Conservation (phyloP, 1,284 basidiomycete genomes). For the Meira miltonrushii region DNA sequence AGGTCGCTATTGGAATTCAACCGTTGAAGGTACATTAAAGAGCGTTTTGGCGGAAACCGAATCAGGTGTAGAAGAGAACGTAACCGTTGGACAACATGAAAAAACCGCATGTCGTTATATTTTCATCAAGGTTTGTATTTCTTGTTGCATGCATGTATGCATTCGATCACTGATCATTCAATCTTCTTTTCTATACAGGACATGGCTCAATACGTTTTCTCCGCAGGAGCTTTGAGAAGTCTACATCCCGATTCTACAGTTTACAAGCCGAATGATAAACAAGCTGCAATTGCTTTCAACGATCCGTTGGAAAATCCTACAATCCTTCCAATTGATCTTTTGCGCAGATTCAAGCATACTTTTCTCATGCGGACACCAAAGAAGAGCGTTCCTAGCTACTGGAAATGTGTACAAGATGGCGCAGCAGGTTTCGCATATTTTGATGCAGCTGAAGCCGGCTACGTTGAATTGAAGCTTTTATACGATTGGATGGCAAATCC, state of each 20-base stretch:
- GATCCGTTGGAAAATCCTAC: conserved; percentile 47
- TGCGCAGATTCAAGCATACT: conserved; percentile 45
- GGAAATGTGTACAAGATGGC: conserved; percentile 44
- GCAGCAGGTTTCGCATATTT: conserved; percentile 47
- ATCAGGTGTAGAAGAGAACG: conserved; percentile 16
- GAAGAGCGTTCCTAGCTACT: conserved; percentile 45
- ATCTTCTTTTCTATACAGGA: conserved; percentile 18
- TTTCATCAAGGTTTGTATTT: conserved; percentile 32
- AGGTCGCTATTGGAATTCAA: conserved; percentile 27
- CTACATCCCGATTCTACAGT: conserved; percentile 39
- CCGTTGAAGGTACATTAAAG: conserved; percentile 28
- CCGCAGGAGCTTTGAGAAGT: conserved; percentile 24
- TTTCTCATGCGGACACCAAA: conserved; percentile 49
- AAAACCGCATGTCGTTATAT: conserved; percentile 30
- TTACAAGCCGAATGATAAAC: conserved; percentile 15
- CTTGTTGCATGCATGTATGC: background rate
- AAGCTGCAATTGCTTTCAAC: background rate
- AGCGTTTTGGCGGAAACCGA: conserved; percentile 16
- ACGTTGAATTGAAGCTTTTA: conserved; percentile 36
- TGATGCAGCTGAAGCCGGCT: conserved; percentile 34
- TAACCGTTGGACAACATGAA: conserved; percentile 22
- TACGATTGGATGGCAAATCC: conserved; percentile 47
- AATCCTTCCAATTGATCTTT: conserved; percentile 35
- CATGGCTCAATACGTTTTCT: conserved; percentile 47
- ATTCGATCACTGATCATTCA: background rate